These are phyloP conservation scores for Anisogramma anomala DNA, from an alignment of 2,329 filamentous ascomycete genomes.

Conservation along the genomic window DNA sequence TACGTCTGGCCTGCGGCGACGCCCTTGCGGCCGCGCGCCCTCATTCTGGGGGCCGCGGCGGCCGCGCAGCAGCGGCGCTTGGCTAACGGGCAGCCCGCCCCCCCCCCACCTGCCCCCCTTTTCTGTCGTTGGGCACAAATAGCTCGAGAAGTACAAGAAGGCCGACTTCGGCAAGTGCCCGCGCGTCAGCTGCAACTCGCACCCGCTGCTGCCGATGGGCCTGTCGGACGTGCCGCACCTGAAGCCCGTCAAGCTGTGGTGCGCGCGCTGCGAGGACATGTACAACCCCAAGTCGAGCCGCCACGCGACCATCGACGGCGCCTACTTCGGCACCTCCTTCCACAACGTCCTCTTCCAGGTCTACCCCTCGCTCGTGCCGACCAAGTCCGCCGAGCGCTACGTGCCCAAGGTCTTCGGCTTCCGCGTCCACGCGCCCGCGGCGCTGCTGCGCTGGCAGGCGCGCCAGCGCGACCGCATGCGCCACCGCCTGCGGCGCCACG, in stretches of 20 bases:
- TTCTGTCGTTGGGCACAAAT: no score
- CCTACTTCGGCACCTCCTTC: conserved; percentile 96
- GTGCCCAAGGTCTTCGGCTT: conserved; percentile 89
- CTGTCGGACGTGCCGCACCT: conserved; percentile 78
- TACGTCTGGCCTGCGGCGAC: conserved; percentile 30
- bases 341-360: conserved; percentile 99
- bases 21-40: no score
- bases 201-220: conserved; percentile 89
- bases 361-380: conserved; percentile 78
- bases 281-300: conserved; percentile 98
- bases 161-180: conserved; percentile 97
- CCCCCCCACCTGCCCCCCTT: no score
- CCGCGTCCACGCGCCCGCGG: conserved; percentile 81
- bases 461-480: conserved; percentile 72
- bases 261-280: conserved; percentile 90
- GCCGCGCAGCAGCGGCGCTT: no score
- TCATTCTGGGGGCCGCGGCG: no score
- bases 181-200: conserved; percentile 85
- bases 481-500: conserved; percentile 55
- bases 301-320: conserved; percentile 89
- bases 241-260: conserved; percentile 94
- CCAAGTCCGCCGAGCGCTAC: conserved; percentile 77
- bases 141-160: conserved; percentile 99
- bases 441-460: conserved; percentile 85
- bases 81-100: no score